These are phyloP conservation scores for Phycomyces blakesleeanus DNA, from an alignment of 192 early-diverging fungal species.

Conservation along the genomic window DNA sequence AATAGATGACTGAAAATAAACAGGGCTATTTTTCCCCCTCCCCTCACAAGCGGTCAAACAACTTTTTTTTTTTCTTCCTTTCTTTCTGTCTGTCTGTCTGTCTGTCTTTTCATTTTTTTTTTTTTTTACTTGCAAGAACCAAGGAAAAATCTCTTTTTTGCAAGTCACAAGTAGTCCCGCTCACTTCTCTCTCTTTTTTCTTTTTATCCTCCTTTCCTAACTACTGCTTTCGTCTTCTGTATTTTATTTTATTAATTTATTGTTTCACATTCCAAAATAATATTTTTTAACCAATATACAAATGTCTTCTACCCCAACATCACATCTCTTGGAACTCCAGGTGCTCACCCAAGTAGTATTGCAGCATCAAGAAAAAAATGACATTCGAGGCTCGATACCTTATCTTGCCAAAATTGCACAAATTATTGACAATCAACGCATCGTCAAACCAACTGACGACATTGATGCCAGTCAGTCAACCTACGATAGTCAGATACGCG, in stretches of 20 bases:
- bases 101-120: no score
- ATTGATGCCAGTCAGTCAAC: neutral
- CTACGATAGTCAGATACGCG: neutral
- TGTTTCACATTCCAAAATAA: no score
- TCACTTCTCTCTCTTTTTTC: neutral
- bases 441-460: neutral
- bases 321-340: conserved; percentile 12
- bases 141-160: no score
- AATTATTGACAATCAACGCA: conserved; percentile 20
- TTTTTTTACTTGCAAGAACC: no score
- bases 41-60: no score
- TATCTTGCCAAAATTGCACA: conserved; percentile 25
- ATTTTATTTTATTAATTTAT: no score
- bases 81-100: no score
- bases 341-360: conserved; percentile 12
- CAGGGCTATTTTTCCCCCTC: no score
- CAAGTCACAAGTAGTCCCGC: neutral
- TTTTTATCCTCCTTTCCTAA: no score
- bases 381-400: conserved; percentile 18
- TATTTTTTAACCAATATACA: neutral
- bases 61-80: no score
- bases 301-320: conserved; percentile 9
- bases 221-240: no score
- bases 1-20: no score
- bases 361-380: conserved; percentile 1